Evolutionary conservation across 306 rosid genomes (phyloP), one percentile per base, ranked within the genome.

Genomic region (Sicyos baderoa): DNA sequence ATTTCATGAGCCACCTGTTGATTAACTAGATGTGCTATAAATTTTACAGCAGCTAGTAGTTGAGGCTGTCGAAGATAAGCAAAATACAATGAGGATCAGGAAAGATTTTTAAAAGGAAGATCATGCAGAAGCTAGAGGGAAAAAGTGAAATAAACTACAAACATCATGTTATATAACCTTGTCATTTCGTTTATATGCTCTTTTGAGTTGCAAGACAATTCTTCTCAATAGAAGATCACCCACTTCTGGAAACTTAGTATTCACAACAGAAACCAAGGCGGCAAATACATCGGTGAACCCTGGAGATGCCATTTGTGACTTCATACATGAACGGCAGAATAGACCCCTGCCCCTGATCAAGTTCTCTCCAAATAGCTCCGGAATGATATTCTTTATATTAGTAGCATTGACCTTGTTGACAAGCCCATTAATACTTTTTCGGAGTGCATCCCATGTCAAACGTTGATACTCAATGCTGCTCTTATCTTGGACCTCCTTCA

Each of bases 291-390:
- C 89, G 0, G 99, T 93, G 76, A 93, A 93, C 13, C 93, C 94
- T 0, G 97, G 94, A 40, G 99, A 90, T 6, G 99, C 94, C 99
- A 90, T 93, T 76, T 93, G 97, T 0, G 99, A 93, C 74, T 90
- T 93, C 99, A 93, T 89, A 74, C 96, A 89, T 0, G 98, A 93
- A 15, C 97, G 86, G 75, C 97, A 93, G 15, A 93, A 93, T 17
- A 93, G 84, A 15, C 98, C 97, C 66, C 97, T 93, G 23, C 98
- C 98, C 44, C 98, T 83, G 42, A 93, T 80, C 61, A 93, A 76
- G 75, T 93, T 93, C 84, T 93, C 97, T 0, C 85, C 51, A 74
- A 93, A 85, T 23, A 93, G 80, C 65, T 89, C 97, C 0, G 96
- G 96, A 71, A 89, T 90, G 4, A 93, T 89, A 68, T 89, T 93